phyloP scores from a whole-genome alignment of 192 early-diverging fungal genomes.

The Umbelopsis isabellina region DNA sequence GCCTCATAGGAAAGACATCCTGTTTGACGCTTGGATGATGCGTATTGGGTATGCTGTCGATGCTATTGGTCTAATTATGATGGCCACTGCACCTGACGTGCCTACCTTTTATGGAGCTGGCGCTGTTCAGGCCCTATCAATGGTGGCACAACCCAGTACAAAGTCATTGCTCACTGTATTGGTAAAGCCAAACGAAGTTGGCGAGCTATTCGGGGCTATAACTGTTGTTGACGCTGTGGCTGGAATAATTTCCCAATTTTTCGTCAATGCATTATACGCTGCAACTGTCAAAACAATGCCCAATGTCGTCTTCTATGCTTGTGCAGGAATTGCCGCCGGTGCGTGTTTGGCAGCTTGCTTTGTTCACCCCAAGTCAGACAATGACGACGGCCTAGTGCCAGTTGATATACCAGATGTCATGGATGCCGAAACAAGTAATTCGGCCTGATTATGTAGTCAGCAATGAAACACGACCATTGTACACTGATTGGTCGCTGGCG shows the following conservation, averaged over 20 bases:
- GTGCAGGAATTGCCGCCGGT: slow-evolving; percentile 33
- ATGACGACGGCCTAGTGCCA: neutral
- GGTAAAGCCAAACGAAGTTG: slow-evolving; percentile 50
- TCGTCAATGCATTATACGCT: slow-evolving; percentile 50
- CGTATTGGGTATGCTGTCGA: slow-evolving; percentile 43
- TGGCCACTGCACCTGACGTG: slow-evolving; percentile 35
- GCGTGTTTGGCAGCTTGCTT: slow-evolving; percentile 44
- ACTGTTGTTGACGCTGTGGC: slow-evolving; percentile 48
- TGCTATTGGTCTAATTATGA: slow-evolving; percentile 27
- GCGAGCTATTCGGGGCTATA: slow-evolving; percentile 52
- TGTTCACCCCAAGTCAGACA: slow-evolving; percentile 28
- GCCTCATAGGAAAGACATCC: slow-evolving; percentile 17
- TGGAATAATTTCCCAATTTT: slow-evolving; percentile 45
- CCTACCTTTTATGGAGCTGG: slow-evolving; percentile 24
- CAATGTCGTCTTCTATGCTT: slow-evolving; percentile 45
- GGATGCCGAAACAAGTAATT: too few relatives aligned
- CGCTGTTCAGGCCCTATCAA: slow-evolving; percentile 33
- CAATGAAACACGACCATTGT: neutral
- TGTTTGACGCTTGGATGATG: slow-evolving; percentile 51
- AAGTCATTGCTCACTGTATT: slow-evolving; percentile 48
- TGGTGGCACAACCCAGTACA: slow-evolving; percentile 42
- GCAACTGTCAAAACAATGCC: slow-evolving; percentile 41
- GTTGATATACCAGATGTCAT: neutral
- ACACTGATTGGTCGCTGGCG: slow-evolving; percentile 3
- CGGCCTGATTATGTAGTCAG: neutral